Evolutionary conservation across 768 basidiomycete genomes (phyloP), one percentile per base, ranked within the genome.

Genomic region (Astraeus odoratus): DNA sequence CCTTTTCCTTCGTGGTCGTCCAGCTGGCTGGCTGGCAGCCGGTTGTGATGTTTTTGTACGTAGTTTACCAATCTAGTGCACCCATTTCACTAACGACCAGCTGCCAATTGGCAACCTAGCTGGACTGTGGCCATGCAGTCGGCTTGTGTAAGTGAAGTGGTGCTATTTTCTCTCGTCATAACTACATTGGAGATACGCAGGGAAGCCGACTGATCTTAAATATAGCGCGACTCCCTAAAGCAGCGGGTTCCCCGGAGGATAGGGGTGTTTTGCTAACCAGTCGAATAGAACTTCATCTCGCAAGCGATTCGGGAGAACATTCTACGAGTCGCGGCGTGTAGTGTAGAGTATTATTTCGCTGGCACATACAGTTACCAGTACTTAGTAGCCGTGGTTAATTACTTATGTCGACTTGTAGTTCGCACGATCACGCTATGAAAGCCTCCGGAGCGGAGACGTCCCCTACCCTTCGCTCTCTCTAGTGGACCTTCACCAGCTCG

Each of bases 351-450:
- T 30, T 39, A 20, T n/a, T 13, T 26, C 31, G 24, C n/a, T n/a
- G n/a, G n/a, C 22, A n/a, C 19, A 38, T 5, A 38, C 10, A 26
- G 42, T 16, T 18, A 16, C 13, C 33, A 27, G 33, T 12, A 8
- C 26, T 23, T 23, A 24, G 9, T 19, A 4, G 25, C 19, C 2
- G 9, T n/a, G 19, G 18, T 18, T 18, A 19, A 34, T 24, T 20
- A 6, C 15, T 9, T 12, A 30, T 34, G 37, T n/a, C 10, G 23
- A 15, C 20, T 10, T 16, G 22, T 8, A 26, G 20, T 55, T 56
- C 55, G 30, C 55, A 56, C 55, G 54, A 48, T 56, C 51, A 56
- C 54, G 54, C 51, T n/a, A 51, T 22, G 18, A 10, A 27, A 31
- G 33, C 16, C 34, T 22, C 29, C 18, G 44, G 48, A 22, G 49